Evolutionary conservation across 176 grass and related monocot species (phyloP), one percentile per base, ranked within the genome.

Genomic region (Pontederia paniculata): DNA sequence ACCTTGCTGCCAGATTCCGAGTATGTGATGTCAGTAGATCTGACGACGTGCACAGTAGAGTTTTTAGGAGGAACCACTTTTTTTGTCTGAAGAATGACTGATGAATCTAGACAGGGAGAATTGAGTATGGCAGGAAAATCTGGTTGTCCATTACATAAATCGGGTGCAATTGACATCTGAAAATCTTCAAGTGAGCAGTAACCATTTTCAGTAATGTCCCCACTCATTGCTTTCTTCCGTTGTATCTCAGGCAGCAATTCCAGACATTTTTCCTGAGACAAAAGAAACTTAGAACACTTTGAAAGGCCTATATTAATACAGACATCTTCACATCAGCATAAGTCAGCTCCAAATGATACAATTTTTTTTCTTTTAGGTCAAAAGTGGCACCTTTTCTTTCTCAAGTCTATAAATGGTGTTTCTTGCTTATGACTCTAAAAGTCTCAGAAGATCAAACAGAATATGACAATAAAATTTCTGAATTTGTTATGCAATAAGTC

Each of bases 221-320:
- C 70, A 31, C 80, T 44, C 60, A 73, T 75, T 7, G 72, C 44
- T 52, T 62, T 76, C 65, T 81, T 77, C 54, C 74, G 79, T 57
- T 89, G 60, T 57, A 72, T 81, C 70, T 89, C 80, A 25, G 86
- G 80, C 51, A 89, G 80, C 77, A 89, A 80, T 50, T 76, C 62
- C 37, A 89, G 66, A 48, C 80, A 72, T 69, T 81, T 89, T 72
- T 41, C 67, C 86, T 89, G 70, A 57, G 60, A 21, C 63, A 8
- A 68, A 28, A 74, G 17, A 12, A 45, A 78, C 0, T 22, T 59
- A 47, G 62, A 46, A 56, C n/a, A 54, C 58, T 17, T n/a, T 18
- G 14, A 43, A n/a, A n/a, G n/a, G n/a, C n/a, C n/a, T 10, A 25
- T 5, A 48, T 23, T 12, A 19, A 8, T 5, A 58, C 17, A 28